phyloP scores from a whole-genome alignment of 106 monocot species.

The Acorus calamus region DNA sequence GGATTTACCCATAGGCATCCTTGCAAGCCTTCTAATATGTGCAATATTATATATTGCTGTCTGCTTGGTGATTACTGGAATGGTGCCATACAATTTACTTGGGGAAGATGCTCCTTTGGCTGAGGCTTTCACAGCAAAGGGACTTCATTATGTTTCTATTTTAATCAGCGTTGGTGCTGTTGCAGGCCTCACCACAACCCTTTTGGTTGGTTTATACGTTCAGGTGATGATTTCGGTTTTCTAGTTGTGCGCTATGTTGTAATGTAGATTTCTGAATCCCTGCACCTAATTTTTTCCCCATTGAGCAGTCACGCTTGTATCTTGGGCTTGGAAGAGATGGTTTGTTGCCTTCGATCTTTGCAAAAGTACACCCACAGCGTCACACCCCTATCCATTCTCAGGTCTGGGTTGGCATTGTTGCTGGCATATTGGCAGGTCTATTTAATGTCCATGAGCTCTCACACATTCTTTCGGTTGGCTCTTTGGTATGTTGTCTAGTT shows the following conservation, averaged over 20 bases:
- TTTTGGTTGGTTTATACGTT: slow-evolving; percentile 92
- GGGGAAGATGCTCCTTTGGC: slow-evolving; percentile 94
- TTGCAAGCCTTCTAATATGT: slow-evolving; percentile 81
- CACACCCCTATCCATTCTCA: slow-evolving; percentile 93
- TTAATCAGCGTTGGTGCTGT: slow-evolving; percentile 93
- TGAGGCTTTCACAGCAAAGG: slow-evolving; percentile 86
- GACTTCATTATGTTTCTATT: slow-evolving; percentile 72
- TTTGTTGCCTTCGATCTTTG: slow-evolving; percentile 72
- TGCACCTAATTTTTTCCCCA: not conserved
- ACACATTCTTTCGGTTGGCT: slow-evolving; percentile 94
- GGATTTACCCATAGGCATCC: slow-evolving; percentile 92
- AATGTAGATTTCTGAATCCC: too few relatives aligned
- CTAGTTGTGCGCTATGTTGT: too few relatives aligned
- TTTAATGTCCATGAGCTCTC: slow-evolving; percentile 87
- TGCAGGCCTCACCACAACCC: slow-evolving; percentile 90
- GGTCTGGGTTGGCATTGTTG: slow-evolving; percentile 85
- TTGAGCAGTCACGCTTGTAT: slow-evolving; percentile 78
- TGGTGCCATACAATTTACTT: slow-evolving; percentile 80
- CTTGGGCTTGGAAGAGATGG: slow-evolving; percentile 97
- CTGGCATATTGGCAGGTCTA: slow-evolving; percentile 67
- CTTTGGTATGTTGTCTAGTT: slow-evolving; percentile 47
- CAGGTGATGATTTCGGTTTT: slow-evolving; percentile 35
- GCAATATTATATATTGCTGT: slow-evolving; percentile 64
- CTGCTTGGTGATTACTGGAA: slow-evolving; percentile 94
- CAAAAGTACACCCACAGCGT: slow-evolving; percentile 65